phyloP scores from a whole-genome alignment of 2,329 filamentous ascomycete species.

The Geosmithia putterillii region DNA sequence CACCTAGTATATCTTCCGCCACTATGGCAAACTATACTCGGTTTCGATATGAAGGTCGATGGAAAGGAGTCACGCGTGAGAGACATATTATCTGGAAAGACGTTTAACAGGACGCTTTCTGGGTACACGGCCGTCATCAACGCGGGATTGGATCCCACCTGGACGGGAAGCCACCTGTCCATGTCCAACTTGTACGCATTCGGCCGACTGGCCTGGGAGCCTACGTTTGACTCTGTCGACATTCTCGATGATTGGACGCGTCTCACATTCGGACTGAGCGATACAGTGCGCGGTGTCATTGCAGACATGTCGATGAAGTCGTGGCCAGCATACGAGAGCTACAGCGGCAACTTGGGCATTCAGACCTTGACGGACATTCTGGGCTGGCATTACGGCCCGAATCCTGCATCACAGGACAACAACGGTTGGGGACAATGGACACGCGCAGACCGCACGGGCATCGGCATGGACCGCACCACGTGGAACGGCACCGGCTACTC shows the following conservation, averaged over 20 bases:
- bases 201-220: conserved; percentile 54
- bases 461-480: conserved; percentile 63
- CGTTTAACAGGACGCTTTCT: conserved; percentile 41
- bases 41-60: conserved; percentile 55
- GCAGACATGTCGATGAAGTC: conserved; percentile 53
- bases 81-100: conserved; percentile 43
- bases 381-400: conserved; percentile 55
- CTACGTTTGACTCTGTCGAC: conserved; percentile 23
- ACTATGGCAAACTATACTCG: conserved; percentile 54
- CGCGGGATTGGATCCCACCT: conserved; percentile 52
- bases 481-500: conserved; percentile 53
- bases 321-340: conserved; percentile 61
- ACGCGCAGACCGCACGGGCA: conserved; percentile 41
- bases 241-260: conserved; percentile 56
- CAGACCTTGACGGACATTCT: conserved; percentile 59
- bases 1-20: conserved; percentile 58
- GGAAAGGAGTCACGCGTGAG: conserved; percentile 40
- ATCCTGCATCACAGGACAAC: conserved; percentile 51
- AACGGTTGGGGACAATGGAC: conserved; percentile 64
- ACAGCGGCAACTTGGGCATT: conserved; percentile 57
- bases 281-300: conserved; percentile 43
- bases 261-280: conserved; percentile 49
- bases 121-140: conserved; percentile 58
- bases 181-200: conserved; percentile 65
- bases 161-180: conserved; percentile 56